Conservation (phyloP, 352 stramenopile species). For the Phytophthora parvispora region DNA sequence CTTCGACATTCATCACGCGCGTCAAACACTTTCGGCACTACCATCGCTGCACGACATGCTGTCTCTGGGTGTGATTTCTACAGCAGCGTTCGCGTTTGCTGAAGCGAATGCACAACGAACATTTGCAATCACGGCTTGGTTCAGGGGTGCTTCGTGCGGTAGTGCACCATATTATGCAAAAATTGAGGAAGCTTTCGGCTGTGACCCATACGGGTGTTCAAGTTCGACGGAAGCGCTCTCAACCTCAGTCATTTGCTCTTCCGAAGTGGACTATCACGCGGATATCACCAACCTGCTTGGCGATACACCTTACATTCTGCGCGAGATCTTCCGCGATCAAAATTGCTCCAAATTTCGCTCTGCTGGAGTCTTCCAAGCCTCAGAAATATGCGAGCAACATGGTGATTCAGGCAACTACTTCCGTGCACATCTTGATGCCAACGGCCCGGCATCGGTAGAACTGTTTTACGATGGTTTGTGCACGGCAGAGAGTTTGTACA, state of each 20-base stretch:
- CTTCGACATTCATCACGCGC: background rate
- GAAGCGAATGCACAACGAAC: background rate
- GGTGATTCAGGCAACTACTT: background rate
- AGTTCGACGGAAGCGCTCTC: background rate
- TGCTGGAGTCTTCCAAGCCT: background rate
- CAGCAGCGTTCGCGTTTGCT: background rate
- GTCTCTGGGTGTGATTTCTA: background rate
- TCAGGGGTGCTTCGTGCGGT: background rate
- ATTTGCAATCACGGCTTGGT: background rate
- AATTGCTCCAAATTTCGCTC: background rate
- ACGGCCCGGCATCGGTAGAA: background rate
- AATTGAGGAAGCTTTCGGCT: background rate
- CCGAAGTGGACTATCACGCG: background rate
- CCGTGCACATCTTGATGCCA: background rate
- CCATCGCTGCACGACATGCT: too few relatives aligned
- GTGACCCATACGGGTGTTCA: background rate
- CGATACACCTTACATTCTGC: background rate
- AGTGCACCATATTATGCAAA: background rate
- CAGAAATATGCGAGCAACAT: background rate
- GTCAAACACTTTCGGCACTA: background rate
- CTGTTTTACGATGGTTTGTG: background rate
- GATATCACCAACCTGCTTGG: background rate
- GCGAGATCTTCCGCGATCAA: background rate
- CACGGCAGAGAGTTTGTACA: background rate
- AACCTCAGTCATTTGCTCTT: background rate